These are phyloP conservation scores for Arctium lappa DNA, from an alignment of 129 eudicot genomes.

Conservation along the genomic window DNA sequence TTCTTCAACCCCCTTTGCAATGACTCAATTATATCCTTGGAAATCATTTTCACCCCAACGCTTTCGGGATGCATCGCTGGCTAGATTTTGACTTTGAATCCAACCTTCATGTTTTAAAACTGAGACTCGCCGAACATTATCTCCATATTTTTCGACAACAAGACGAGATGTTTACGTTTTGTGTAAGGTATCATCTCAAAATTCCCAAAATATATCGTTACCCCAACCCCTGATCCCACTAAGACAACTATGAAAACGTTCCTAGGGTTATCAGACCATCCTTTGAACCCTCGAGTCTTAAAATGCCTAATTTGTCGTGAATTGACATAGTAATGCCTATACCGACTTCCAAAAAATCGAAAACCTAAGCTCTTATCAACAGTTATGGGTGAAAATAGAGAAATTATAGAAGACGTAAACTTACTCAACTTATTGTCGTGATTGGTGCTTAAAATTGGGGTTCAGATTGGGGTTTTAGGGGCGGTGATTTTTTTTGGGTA, in stretches of 20 bases:
- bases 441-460: slow-evolving; percentile 3
- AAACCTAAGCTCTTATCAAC: slow-evolving; percentile 4
- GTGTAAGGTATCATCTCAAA: slow-evolving; percentile 83
- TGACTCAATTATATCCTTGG: slow-evolving; percentile 64
- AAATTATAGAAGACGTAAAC: slow-evolving; percentile 19
- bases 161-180: slow-evolving; percentile 61
- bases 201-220: slow-evolving; percentile 64
- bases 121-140: slow-evolving; percentile 56
- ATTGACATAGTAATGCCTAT: slow-evolving; percentile 61
- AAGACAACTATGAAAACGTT: slow-evolving; percentile 36
- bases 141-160: slow-evolving; percentile 50
- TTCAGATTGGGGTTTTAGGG: background rate
- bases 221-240: slow-evolving; percentile 49
- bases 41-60: slow-evolving; percentile 62
- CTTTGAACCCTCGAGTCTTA: slow-evolving; percentile 49
- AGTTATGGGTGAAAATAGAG: slow-evolving; percentile 25
- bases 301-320: slow-evolving; percentile 51
- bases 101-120: slow-evolving; percentile 44
- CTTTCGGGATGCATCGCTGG: slow-evolving; percentile 88
- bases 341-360: slow-evolving; percentile 23
- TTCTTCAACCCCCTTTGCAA: slow-evolving; percentile 72
- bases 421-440: background rate
- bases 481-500: too few relatives aligned
- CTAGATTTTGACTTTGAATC: slow-evolving; percentile 68
- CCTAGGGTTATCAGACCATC: slow-evolving; percentile 64